Percentiles rank a stretch among this genome's conserved stretches.
Evolutionary conservation across 768 basidiomycete genomes (phyloP).

Genomic region (Lentinula sp.): DNA sequence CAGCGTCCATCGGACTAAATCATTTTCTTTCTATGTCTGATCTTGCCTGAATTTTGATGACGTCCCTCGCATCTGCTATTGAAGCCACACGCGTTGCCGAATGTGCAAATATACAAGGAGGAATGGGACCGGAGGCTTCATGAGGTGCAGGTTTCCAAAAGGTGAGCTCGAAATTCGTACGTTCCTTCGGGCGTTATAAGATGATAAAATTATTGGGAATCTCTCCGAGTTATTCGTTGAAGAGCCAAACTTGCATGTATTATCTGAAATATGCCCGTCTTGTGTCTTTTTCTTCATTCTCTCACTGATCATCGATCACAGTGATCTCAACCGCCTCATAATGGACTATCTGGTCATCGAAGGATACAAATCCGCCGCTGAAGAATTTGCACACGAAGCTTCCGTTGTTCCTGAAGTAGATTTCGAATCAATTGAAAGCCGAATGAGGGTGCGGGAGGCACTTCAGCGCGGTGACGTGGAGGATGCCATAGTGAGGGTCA

Average conservation of each 20-base stretch:
- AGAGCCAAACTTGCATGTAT: conserved; percentile 78
- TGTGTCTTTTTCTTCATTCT: conserved; percentile 18
- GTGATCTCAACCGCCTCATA: conserved; percentile 89
- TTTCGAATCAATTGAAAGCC: conserved; percentile 86
- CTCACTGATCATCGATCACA: conserved; percentile 26
- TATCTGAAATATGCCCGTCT: conserved; percentile 56
- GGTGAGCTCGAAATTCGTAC: conserved; percentile 55
- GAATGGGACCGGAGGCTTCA: conserved; percentile 85
- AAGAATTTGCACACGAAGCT: conserved; percentile 91
- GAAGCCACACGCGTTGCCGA: neutral
- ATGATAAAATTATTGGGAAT: conserved; percentile 92
- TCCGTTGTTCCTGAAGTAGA: conserved; percentile 72
- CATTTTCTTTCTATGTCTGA: neutral
- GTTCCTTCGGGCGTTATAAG: conserved; percentile 22
- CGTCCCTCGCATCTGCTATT: neutral
- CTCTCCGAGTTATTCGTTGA: conserved; percentile 84
- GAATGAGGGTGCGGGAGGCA: conserved; percentile 93
- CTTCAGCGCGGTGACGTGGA: conserved; percentile 92
- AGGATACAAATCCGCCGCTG: conserved; percentile 93
- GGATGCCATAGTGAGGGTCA: conserved; percentile 91
- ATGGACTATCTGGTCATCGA: conserved; percentile 99
- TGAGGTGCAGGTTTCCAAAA: conserved; percentile 79
- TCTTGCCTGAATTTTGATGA: neutral
- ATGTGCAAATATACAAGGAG: conserved; percentile 49
- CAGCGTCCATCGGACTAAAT: neutral